Evolutionary conservation across 768 basidiomycete genomes (phyloP), one percentile per base, ranked within the genome.

Genomic region (Boletus vermiculosoides): DNA sequence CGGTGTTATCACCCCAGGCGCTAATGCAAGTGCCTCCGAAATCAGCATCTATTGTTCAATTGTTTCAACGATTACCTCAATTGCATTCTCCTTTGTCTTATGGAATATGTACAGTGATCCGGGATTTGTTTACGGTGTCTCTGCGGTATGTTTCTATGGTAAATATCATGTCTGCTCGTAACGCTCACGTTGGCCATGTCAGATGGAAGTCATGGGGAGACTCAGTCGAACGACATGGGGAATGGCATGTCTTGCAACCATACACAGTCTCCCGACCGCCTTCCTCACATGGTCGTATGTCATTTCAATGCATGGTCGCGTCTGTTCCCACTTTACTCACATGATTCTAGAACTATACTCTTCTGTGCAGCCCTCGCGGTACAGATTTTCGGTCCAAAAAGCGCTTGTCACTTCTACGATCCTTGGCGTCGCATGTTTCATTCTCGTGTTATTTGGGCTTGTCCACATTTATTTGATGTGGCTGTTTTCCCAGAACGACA

Each of bases 201-300:
- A 58, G 60, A 15, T 37, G 11, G 33, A 50, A 12, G 37, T 20
- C n/a, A 45, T 59, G 46, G 15, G 30, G 44, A 48, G 22, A 1
- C 37, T 63, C 30, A 39, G 34, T 31, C 45, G 42, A 30, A 37
- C n/a, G 9, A 50, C 40, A 25, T 31, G 45, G 7, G 56, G 61
- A 8, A 54, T 63, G 46, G 39, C 50, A 0, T 52, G 50, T 12
- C 56, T 63, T 44, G 57, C 61, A 2, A 63, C 55, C 25, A 54
- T 54, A 10, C 61, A 63, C 33, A 50, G 62, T 40, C 57, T 63
- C 16, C 62, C 62, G 0, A 37, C 59, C 8, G 51, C 57, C 16
- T 52, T 18, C 5, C 62, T 63, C 30, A 25, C 52, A 39, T 63
- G 62, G 57, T 60, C 62, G 62, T 63, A 55, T 11, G 57, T 63